phyloP scores from a whole-genome alignment of 78 protist genomes.

The Monocercomonoides exilis region DNA sequence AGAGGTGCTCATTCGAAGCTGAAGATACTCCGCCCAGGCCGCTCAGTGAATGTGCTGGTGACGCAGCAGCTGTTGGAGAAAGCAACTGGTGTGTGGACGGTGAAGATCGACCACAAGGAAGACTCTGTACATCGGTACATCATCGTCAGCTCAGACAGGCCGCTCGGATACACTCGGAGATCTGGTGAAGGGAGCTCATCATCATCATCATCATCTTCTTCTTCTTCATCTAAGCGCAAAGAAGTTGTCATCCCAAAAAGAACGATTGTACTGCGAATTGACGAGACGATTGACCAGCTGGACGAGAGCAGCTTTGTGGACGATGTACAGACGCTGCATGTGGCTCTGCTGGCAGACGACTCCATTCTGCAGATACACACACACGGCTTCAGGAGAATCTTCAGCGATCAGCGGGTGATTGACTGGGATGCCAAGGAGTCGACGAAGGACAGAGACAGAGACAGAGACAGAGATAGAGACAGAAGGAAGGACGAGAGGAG shows the following conservation, averaged over 20 bases:
- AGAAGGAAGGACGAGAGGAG: too few relatives aligned
- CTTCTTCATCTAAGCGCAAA: not conserved
- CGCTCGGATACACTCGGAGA: not conserved
- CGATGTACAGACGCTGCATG: constrained; percentile 3
- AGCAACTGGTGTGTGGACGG: constrained; percentile 62
- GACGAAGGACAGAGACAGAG: too few relatives aligned
- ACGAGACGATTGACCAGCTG: constrained; percentile 67
- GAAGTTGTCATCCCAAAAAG: constrained; percentile 63
- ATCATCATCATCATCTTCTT: too few relatives aligned
- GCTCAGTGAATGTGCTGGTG: constrained; percentile 63
- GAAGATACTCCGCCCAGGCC: constrained; percentile 76
- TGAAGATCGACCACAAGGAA: not conserved
- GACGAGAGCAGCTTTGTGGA: constrained; percentile 67
- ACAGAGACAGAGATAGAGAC: too few relatives aligned
- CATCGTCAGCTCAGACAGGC: not conserved
- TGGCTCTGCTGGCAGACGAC: not conserved
- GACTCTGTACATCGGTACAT: not conserved
- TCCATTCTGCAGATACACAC: not conserved
- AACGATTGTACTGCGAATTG: constrained; percentile 76
- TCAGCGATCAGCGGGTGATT: not conserved
- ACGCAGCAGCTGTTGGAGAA: constrained; percentile 62
- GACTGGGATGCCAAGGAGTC: too few relatives aligned
- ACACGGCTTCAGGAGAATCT: not conserved
- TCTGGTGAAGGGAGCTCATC: not conserved
- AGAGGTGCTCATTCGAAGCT: constrained; percentile 60